A percentile compares a stretch with the other conserved stretches of the same genome.
These are phyloP conservation scores for Alternaria burnsii DNA, from an alignment of 2,329 filamentous ascomycete species.

Conservation along the genomic window DNA sequence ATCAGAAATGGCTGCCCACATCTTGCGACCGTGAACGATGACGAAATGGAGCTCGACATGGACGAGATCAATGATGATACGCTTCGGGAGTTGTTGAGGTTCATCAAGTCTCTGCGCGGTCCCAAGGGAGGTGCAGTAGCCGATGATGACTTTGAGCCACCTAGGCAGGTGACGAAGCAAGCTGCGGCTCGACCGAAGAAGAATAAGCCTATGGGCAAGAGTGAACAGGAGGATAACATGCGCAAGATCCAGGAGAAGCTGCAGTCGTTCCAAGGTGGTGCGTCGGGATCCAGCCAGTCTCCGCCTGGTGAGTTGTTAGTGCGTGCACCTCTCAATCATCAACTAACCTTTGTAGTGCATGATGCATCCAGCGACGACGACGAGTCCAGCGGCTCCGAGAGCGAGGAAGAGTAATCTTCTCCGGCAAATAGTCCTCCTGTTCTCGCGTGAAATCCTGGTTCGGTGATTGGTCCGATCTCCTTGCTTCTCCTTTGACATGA, in stretches of 20 bases:
- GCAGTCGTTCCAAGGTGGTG: constrained; percentile 49
- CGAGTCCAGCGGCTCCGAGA: constrained; percentile 62
- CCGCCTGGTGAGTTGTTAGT: constrained; percentile 48
- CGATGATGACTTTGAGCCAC: constrained; percentile 61
- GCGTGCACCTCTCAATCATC: constrained; percentile 12
- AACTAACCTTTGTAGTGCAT: constrained; percentile 42
- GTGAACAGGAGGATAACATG: constrained; percentile 74
- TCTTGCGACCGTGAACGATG: constrained; percentile 65
- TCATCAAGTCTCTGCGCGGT: constrained; percentile 57
- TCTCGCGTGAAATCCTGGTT: constrained; percentile 22
- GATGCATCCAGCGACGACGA: constrained; percentile 61
- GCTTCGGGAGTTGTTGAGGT: constrained; percentile 64
- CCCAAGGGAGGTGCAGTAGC: constrained; percentile 47
- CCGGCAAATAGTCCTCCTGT: constrained; percentile 5
- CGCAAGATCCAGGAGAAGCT: constrained; percentile 69
- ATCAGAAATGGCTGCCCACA: constrained; percentile 85
- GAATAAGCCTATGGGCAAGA: constrained; percentile 80
- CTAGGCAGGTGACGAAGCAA: constrained; percentile 48
- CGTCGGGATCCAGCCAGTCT: constrained; percentile 57
- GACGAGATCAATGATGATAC: constrained; percentile 65
- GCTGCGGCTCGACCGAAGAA: constrained; percentile 68
- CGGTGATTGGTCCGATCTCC: constrained; percentile 11
- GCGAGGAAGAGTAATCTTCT: constrained; percentile 53
- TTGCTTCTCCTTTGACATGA: constrained; percentile 15
- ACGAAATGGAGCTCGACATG: constrained; percentile 72